phyloP scores from a whole-genome alignment of 441 rosid genomes.

The Erysimum pusillum region DNA sequence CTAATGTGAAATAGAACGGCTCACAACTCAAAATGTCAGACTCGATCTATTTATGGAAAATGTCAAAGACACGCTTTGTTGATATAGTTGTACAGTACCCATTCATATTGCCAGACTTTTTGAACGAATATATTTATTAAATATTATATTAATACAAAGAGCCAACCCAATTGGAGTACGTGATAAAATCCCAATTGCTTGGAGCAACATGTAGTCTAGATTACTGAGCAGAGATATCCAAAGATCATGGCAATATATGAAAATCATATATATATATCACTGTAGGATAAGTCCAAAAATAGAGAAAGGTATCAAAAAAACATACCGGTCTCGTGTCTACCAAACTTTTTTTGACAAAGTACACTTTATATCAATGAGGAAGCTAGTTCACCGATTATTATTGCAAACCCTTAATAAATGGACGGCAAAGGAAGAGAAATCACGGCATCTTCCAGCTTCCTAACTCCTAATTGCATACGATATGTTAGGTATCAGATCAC shows the following conservation, averaged over 20 bases:
- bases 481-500: not conserved
- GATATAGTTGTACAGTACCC: not conserved
- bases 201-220: conserved; percentile 24
- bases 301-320: conserved; percentile 4
- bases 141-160: not conserved
- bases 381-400: conserved; percentile 5
- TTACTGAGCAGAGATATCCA: conserved; percentile 16
- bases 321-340: conserved; percentile 19
- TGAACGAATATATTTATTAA: not conserved
- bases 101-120: conserved; percentile 28
- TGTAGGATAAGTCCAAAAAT: conserved; percentile 16
- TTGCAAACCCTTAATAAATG: conserved; percentile 40
- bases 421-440: conserved; percentile 27
- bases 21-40: conserved; percentile 41
- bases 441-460: conserved; percentile 37
- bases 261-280: conserved; percentile 14
- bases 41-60: conserved; percentile 4
- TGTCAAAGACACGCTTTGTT: conserved; percentile 38
- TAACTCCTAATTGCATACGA: conserved; percentile 14
- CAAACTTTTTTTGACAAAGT: conserved; percentile 33
- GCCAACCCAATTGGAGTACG: not conserved
- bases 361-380: not conserved
- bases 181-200: conserved; percentile 19
- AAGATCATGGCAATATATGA: conserved; percentile 17
- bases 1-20: conserved; percentile 36